Conservation (phyloP, 129 eudicot genomes). For the Glebionis coronaria region DNA sequence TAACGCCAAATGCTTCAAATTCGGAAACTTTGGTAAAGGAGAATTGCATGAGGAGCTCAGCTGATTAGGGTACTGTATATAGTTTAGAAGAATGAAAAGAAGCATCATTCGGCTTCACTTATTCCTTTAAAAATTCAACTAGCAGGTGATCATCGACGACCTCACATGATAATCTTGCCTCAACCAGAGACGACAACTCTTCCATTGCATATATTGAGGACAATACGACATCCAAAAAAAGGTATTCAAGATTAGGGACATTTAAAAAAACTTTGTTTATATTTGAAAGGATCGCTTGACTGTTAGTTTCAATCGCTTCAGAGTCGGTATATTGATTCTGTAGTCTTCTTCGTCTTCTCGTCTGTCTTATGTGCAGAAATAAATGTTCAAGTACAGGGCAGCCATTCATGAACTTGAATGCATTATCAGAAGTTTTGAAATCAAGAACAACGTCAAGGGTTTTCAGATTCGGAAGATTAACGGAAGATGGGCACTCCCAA, state of each 20-base stretch:
- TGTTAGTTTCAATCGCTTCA: conserved; percentile 12
- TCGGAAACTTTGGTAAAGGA: no score
- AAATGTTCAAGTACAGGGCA: conserved; percentile 21
- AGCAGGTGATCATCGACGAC: background rate
- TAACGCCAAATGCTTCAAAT: no score
- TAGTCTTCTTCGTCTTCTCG: background rate
- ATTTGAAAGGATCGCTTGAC: background rate
- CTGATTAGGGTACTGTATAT: no score
- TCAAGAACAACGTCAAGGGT: conserved; percentile 1
- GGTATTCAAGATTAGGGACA: conserved; percentile 19
- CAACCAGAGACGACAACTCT: conserved; percentile 7
- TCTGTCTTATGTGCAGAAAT: background rate
- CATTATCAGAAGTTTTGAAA: background rate
- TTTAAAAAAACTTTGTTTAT: conserved; percentile 12
- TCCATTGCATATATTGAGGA: background rate
- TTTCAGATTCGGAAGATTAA: conserved; percentile 10
- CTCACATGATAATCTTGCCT: background rate
- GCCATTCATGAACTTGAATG: conserved; percentile 8
- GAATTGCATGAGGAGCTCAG: no score
- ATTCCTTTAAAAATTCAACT: background rate
- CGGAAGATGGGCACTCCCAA: background rate
- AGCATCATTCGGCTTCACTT: background rate
- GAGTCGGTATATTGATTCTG: conserved; percentile 9
- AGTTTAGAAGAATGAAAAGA: no score
- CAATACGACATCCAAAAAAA: background rate